Base-by-base conservation (phyloP, 2,329 filamentous ascomycete species). In the Talaromyces islandicus region DNA sequence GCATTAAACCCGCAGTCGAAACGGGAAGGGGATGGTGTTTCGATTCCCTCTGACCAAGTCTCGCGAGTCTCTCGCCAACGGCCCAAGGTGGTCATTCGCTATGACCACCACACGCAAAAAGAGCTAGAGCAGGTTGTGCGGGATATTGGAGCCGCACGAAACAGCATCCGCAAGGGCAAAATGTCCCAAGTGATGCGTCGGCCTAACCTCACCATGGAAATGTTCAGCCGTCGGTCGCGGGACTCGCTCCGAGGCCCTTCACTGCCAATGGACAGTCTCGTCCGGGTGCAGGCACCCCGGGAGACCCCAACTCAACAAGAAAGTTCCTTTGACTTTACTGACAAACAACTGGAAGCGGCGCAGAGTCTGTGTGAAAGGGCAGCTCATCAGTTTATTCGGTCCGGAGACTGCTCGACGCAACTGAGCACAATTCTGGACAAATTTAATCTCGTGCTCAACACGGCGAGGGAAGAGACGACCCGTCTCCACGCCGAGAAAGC, bases 341-440 rank as follows among this genome's bases (percentile, higher is more conserved):
- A 96, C 70, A 89, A 88, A 70, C 84, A 85, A 0, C 79, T 97
- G 27, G 92, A 96, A 70, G 84, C 85, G 64, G 89, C 91, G 5
- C 91, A 96, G 72, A 83, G 83, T 59, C 84, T 92, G 67, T 95
- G 90, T 71, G 92, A 97, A 76, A 87, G 87, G 58, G 92, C 89
- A 2, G 92, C 92, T 0, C 92, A 96, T 70, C 90, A 95, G 69
- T 91, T 94, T 63, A 80, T 97, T n/a, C 86, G 92, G 25, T 89
- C 92, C 57, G 92, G 92, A 11, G 88, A 94, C 68, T 96, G 92
- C 74, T 83, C 80, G n/a, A 83, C 85, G 19, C 91, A 96, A 72
- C 82, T 96, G 43, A 79, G 81, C 27, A 87, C 85, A 53, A 88
- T 92, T 57, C 84, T 86, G 68, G 79, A 81, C 60, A 84, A 85